Conservation (phyloP, 331 rosid species). For the Quercus phellos region DNA sequence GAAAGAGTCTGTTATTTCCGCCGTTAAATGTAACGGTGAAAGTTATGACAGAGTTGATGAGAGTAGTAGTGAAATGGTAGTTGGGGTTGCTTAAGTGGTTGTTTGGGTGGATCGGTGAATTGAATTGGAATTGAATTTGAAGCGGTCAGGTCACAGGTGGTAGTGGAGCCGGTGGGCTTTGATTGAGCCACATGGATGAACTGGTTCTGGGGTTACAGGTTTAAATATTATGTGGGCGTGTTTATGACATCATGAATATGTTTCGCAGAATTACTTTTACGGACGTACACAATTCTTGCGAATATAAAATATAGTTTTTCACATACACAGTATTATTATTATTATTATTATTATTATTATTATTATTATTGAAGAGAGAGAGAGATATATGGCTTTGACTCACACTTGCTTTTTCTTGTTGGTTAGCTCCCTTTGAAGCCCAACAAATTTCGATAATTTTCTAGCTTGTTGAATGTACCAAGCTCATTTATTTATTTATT, state of each 20-base stretch:
- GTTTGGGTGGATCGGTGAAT: not conserved
- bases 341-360: slow-evolving; percentile 2
- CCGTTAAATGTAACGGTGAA: slow-evolving; percentile 15
- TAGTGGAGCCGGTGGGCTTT: too few relatives aligned
- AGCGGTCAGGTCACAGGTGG: too few relatives aligned
- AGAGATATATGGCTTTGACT: not conserved
- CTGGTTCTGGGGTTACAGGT: too few relatives aligned
- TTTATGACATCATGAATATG: too few relatives aligned
- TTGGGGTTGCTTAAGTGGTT: slow-evolving; percentile 19
- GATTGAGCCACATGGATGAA: too few relatives aligned
- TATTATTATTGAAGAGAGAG: not conserved
- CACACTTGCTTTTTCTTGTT: not conserved
- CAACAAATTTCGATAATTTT: slow-evolving; percentile 32
- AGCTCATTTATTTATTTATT: slow-evolving; percentile 7
- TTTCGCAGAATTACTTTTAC: too few relatives aligned
- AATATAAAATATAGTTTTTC: not conserved
- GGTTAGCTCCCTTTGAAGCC: slow-evolving; percentile 14
- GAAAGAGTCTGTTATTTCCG: not conserved
- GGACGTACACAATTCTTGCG: too few relatives aligned
- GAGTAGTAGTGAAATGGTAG: slow-evolving; percentile 2
- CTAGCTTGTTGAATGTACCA: slow-evolving; percentile 18
- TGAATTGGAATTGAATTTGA: not conserved
- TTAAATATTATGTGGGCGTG: too few relatives aligned
- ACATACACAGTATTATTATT: not conserved
- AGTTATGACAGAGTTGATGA: not conserved